A percentile compares a stretch with the other conserved stretches of the same genome.
Conservation (phyloP, 2,329 filamentous ascomycete species). For the Didymosphaeria variabile region DNA sequence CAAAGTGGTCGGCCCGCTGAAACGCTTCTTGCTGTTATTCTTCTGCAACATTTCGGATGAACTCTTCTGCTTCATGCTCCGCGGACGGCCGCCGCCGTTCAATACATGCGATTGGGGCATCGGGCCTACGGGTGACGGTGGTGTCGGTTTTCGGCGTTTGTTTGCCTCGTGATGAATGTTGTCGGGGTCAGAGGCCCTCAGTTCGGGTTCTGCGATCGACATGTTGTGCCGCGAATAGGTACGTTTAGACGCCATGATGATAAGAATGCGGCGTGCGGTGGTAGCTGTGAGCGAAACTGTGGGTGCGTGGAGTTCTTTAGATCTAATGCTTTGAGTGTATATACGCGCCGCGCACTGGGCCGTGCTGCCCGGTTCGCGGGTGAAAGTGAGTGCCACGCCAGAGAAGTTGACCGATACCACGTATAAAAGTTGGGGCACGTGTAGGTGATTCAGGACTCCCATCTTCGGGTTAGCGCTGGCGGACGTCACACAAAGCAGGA, state of each 20-base stretch:
- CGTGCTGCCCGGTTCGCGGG: not conserved
- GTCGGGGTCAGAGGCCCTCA: not conserved
- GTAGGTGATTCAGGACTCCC: no score
- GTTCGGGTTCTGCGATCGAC: not conserved
- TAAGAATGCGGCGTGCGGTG: not conserved
- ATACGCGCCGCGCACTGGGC: not conserved
- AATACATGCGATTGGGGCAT: not conserved
- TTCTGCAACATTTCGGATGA: constrained; percentile 15
- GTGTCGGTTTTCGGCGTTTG: constrained; percentile 1
- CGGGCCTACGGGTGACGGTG: not conserved
- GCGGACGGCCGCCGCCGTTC: constrained; percentile 1
- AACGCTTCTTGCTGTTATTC: constrained; percentile 17
- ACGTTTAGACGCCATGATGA: constrained; percentile 12
- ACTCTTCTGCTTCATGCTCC: constrained; percentile 13
- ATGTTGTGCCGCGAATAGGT: constrained; percentile 14
- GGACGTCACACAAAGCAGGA: not conserved
- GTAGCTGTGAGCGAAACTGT: not conserved
- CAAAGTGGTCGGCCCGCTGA: constrained; percentile 30
- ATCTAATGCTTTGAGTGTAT: not conserved
- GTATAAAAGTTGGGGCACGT: no score
- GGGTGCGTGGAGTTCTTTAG: not conserved
- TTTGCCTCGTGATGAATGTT: not conserved
- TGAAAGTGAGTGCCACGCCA: not conserved
- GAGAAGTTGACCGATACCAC: not conserved
- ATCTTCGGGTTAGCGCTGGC: not conserved